Percentiles rank a stretch among this genome's conserved stretches.
Conservation (phyloP, 2,329 filamentous ascomycete genomes). For the Xylariaceae sp. region DNA sequence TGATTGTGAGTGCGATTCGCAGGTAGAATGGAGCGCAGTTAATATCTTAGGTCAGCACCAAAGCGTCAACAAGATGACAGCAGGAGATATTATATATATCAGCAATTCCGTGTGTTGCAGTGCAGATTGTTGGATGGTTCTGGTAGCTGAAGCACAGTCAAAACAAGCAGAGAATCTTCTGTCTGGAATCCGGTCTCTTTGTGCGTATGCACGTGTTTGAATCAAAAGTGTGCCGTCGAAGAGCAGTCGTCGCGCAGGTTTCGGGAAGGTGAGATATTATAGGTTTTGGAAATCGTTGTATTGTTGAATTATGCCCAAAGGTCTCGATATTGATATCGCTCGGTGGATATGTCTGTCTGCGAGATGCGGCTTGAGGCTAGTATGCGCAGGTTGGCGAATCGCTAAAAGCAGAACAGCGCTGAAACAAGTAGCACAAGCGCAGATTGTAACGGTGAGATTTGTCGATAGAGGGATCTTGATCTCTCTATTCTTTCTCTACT, state of each 20-base stretch:
- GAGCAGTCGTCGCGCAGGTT: slow-evolving; percentile 37
- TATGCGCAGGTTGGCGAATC: slow-evolving; percentile 36
- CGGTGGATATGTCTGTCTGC: slow-evolving; percentile 27
- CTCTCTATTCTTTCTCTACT: slow-evolving; percentile 19
- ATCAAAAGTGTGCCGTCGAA: slow-evolving; percentile 29
- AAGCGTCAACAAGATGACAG: slow-evolving; percentile 40
- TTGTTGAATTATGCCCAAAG: slow-evolving; percentile 38
- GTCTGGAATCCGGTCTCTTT: slow-evolving; percentile 15
- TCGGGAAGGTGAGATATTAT: slow-evolving; percentile 41
- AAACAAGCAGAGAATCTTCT: slow-evolving; percentile 40
- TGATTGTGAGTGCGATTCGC: slow-evolving; percentile 25
- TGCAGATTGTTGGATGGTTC: slow-evolving; percentile 22
- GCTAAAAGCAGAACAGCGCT: slow-evolving; percentile 38
- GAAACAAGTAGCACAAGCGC: slow-evolving; percentile 39
- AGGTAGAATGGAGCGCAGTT: slow-evolving; percentile 36
- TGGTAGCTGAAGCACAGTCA: slow-evolving; percentile 30
- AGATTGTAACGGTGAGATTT: slow-evolving; percentile 23
- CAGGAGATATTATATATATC: slow-evolving; percentile 33
- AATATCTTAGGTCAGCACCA: slow-evolving; percentile 44
- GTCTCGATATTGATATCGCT: slow-evolving; percentile 34
- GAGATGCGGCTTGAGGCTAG: slow-evolving; percentile 31
- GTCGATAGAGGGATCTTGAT: slow-evolving; percentile 3
- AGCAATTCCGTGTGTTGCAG: slow-evolving; percentile 29
- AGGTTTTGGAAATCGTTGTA: slow-evolving; percentile 38
- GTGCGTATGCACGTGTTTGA: slow-evolving; percentile 8